Conservation (phyloP, 2,329 filamentous ascomycete species). For the Podosphaera leucotricha region DNA sequence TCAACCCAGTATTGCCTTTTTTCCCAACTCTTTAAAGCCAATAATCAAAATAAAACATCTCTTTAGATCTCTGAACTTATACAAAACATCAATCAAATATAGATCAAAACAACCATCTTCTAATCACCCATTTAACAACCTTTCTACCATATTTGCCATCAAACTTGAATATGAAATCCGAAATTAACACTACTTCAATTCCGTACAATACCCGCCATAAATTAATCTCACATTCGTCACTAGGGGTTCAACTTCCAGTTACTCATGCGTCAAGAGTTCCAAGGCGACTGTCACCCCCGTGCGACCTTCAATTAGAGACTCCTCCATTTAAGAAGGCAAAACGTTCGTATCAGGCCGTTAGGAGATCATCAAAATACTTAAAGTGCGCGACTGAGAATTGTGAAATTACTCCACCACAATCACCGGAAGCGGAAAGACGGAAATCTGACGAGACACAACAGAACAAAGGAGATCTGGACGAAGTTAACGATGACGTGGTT, state of each 20-base stretch:
- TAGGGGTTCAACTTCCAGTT: constrained; percentile 72
- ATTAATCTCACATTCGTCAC: constrained; percentile 73
- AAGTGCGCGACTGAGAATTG: constrained; percentile 21
- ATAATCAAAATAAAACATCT: too few species aligned
- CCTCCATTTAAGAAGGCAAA: constrained; percentile 48
- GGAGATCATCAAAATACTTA: constrained; percentile 22
- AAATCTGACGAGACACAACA: constrained; percentile 13
- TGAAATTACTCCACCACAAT: constrained; percentile 61
- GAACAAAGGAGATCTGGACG: constrained; percentile 39
- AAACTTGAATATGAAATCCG: constrained; percentile 3
- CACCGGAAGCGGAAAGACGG: constrained; percentile 29
- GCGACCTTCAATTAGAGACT: constrained; percentile 12
- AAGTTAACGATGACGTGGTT: constrained; percentile 87
- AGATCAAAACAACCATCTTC: too few species aligned
- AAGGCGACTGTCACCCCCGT: constrained; percentile 16
- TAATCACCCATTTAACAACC: background rate
- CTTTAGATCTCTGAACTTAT: too few species aligned
- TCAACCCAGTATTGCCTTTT: too few species aligned
- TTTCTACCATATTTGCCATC: background rate
- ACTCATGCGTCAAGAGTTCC: constrained; percentile 34
- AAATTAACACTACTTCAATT: constrained; percentile 27
- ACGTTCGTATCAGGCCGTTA: constrained; percentile 40
- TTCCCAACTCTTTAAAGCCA: too few species aligned
- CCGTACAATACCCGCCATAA: constrained; percentile 94
- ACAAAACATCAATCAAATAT: too few species aligned